phyloP scores from a whole-genome alignment of 2,329 filamentous ascomycete species.

The Aspergillus fructus region DNA sequence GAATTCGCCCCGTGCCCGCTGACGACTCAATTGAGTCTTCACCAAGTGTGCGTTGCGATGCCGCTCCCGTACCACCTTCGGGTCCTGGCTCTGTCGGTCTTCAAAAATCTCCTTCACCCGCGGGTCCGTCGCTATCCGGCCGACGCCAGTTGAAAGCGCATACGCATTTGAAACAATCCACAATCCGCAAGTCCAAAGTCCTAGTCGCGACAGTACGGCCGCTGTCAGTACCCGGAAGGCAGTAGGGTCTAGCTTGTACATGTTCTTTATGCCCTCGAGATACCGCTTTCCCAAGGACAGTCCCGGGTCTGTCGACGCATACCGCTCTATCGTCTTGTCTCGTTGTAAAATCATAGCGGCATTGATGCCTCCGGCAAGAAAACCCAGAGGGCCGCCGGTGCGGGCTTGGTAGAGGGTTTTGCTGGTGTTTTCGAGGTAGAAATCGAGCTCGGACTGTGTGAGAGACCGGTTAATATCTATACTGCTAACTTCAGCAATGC shows the following conservation, averaged over 20 bases:
- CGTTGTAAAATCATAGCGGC: background rate
- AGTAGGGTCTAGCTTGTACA: background rate
- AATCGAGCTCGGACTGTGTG: conserved; percentile 38
- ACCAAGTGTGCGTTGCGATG: conserved; percentile 3
- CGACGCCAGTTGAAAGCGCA: conserved; percentile 16
- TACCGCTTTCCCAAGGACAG: background rate
- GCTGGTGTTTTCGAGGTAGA: conserved; percentile 25
- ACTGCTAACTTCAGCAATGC: conserved; percentile 21
- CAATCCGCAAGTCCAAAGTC: conserved; percentile 15
- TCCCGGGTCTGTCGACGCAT: background rate
- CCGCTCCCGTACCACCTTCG: conserved; percentile 23
- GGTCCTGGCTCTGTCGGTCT: conserved; percentile 19
- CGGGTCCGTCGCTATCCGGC: conserved; percentile 20
- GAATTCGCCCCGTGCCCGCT: background rate
- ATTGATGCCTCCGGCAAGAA: background rate
- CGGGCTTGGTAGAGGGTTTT: conserved; percentile 22
- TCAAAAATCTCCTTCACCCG: conserved; percentile 23
- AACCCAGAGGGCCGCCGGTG: conserved; percentile 19
- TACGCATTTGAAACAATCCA: conserved; percentile 5
- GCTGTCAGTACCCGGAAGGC: background rate
- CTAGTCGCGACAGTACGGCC: conserved; percentile 10
- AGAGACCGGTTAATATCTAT: conserved; percentile 25
- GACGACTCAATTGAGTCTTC: background rate
- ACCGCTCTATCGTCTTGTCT: background rate
- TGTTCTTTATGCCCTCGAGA: background rate